phyloP scores from a whole-genome alignment of 768 basidiomycete species.

The Leucosporidium yakuticum region DNA sequence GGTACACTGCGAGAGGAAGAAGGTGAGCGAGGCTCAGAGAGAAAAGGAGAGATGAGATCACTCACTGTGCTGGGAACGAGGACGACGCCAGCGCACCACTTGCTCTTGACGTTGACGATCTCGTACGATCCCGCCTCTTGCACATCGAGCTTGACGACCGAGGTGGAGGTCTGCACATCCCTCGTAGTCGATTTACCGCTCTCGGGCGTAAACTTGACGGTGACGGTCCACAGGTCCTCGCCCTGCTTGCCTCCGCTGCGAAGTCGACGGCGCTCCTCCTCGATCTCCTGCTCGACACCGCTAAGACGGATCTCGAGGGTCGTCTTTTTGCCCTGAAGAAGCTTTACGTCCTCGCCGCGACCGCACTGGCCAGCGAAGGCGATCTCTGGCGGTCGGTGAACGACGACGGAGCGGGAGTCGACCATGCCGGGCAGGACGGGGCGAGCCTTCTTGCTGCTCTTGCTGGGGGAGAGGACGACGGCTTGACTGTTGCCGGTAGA shows the following conservation, averaged over 20 bases:
- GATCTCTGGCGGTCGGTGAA: constrained; percentile 20
- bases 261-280: not conserved
- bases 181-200: constrained; percentile 5
- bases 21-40: not conserved
- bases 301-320: constrained; percentile 8
- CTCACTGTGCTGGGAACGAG: constrained; percentile 24
- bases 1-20: constrained; percentile 1
- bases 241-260: not conserved
- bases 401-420: constrained; percentile 13
- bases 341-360: constrained; percentile 14
- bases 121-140: constrained; percentile 26
- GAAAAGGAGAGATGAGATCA: not conserved
- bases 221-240: constrained; percentile 3
- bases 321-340: constrained; percentile 7
- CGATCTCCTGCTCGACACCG: constrained; percentile 7
- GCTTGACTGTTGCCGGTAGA: not conserved
- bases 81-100: constrained; percentile 16
- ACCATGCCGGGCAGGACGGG: constrained; percentile 11
- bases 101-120: constrained; percentile 17
- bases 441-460: not conserved
- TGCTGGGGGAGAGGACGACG: not conserved
- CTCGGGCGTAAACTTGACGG: constrained; percentile 12
- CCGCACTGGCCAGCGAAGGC: constrained; percentile 26
- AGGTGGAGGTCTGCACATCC: not conserved
- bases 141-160: constrained; percentile 10